Base-by-base conservation (phyloP, 306 rosid genomes). In the Corylus avellana region DNA sequence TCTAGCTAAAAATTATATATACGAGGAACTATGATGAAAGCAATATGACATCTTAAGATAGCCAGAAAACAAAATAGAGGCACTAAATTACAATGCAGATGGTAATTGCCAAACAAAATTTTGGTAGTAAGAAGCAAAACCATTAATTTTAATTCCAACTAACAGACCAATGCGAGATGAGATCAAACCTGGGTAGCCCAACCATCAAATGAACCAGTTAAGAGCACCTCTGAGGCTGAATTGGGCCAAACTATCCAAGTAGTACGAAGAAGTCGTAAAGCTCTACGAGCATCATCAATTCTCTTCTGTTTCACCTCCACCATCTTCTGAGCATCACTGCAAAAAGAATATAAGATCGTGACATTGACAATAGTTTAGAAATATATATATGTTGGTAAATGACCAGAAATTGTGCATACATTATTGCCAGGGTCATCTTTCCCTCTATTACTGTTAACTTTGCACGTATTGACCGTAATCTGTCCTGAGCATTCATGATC, bases 171-270 rank as follows among this genome's bases (percentile, higher is more conserved):
- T 42, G 69, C 47, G 56, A 85, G 58, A 59, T 62, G 74, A 79
- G 73, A 78, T 58, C 57, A 78, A 8, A 96, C 97, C 99, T 91
- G 87, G 69, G 88, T 77, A 46, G 93, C 82, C 98, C 99, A 93
- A 77, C 99, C 99, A 86, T 96, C 98, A 77, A 89, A 96, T 37
- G 99, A 96, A 75, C 98, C 99, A 5, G 76, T 80, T 59, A 96
- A 79, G 75, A 91, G 86, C 83, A 96, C 99, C 86, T 90, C 92
- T 4, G 97, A 86, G 82, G 96, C 99, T 64, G 84, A 63, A 85
- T 76, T 93, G 22, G 94, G 89, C 97, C 97, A 96, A 51, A 90
- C 88, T 78, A 96, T 81, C 84, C 86, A 84, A 76, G 90, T 74
- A 57, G 81, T 56, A 51, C 85, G 92, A 78, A 96, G 89, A 75